A percentile compares a stretch with the other conserved stretches of the same genome.
phyloP scores from a whole-genome alignment of 345 rosid genomes.

The Euclidium syriacum region DNA sequence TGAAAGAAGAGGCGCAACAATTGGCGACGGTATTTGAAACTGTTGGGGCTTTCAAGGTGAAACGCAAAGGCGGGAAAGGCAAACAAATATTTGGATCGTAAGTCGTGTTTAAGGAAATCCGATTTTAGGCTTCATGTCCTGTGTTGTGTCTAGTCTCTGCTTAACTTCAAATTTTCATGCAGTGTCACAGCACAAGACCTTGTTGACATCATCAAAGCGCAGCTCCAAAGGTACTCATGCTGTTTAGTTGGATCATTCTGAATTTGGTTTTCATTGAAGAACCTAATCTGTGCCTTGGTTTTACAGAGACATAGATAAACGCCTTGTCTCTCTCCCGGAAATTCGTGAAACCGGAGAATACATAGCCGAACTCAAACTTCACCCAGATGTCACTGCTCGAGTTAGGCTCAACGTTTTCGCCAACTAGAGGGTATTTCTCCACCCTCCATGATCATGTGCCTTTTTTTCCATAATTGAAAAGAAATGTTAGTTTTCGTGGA shows the following conservation, averaged over 20 bases:
- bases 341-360: conserved; percentile 92
- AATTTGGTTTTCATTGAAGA: not conserved
- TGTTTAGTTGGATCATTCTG: not conserved
- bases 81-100: conserved; percentile 85
- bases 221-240: conserved; percentile 72
- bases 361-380: conserved; percentile 87
- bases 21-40: conserved; percentile 78
- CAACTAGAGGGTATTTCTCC: conserved; percentile 36
- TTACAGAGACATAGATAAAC: conserved; percentile 84
- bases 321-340: conserved; percentile 70
- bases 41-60: conserved; percentile 90
- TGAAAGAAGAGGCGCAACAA: conserved; percentile 90
- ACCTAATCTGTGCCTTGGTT: not conserved
- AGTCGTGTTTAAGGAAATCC: conserved; percentile 23
- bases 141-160: conserved; percentile 17
- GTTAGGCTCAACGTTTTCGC: conserved; percentile 74
- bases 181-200: conserved; percentile 96
- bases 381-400: conserved; percentile 84
- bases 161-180: conserved; percentile 25
- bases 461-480: not conserved
- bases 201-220: conserved; percentile 87
- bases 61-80: conserved; percentile 93
- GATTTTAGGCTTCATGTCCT: not conserved
- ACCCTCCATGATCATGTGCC: not conserved
- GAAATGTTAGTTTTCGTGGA: not conserved